phyloP scores from a whole-genome alignment of 2,329 filamentous ascomycete species.

The Trematosphaeria pertusa region DNA sequence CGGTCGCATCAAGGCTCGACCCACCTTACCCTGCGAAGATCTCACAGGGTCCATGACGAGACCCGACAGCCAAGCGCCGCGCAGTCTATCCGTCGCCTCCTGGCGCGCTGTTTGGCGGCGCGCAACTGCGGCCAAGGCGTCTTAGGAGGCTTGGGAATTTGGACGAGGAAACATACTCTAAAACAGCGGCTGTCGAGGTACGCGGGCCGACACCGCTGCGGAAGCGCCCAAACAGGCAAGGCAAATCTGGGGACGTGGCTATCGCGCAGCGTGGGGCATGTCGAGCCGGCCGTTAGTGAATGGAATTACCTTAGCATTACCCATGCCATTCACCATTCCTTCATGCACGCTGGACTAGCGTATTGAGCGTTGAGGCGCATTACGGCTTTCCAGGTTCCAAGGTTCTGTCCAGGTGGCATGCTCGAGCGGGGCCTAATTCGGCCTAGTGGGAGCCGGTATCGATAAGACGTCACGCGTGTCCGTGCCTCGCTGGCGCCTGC shows the following conservation, averaged over 20 bases:
- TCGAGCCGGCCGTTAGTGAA: conserved; percentile 26
- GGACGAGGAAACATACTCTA: conserved; percentile 23
- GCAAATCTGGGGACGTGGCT: conserved; percentile 18
- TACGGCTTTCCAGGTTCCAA: too few relatives aligned
- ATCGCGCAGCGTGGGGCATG: conserved; percentile 21
- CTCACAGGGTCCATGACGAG: conserved; percentile 4
- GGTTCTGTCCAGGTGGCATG: not conserved
- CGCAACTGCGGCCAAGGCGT: conserved; percentile 34
- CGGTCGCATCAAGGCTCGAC: conserved; percentile 8
- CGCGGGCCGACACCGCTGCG: conserved; percentile 13
- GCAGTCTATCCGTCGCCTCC: not conserved
- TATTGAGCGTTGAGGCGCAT: too few relatives aligned
- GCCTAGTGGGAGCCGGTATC: too few relatives aligned
- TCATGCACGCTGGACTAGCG: too few relatives aligned
- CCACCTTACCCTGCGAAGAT: conserved; percentile 14
- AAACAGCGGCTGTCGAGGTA: conserved; percentile 27
- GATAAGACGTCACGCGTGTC: conserved; percentile 25
- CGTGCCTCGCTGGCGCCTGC: conserved; percentile 14
- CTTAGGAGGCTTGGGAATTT: conserved; percentile 24
- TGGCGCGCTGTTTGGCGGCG: conserved; percentile 1
- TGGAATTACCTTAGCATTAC: conserved; percentile 18
- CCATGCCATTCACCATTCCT: not conserved
- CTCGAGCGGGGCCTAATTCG: conserved; percentile 6
- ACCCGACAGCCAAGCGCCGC: conserved; percentile 15
- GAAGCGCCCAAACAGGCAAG: conserved; percentile 11